Percentiles rank a stretch among this genome's conserved stretches.
Conservation (phyloP, 2,329 filamentous ascomycete species). For the Xylariaceae sp. region DNA sequence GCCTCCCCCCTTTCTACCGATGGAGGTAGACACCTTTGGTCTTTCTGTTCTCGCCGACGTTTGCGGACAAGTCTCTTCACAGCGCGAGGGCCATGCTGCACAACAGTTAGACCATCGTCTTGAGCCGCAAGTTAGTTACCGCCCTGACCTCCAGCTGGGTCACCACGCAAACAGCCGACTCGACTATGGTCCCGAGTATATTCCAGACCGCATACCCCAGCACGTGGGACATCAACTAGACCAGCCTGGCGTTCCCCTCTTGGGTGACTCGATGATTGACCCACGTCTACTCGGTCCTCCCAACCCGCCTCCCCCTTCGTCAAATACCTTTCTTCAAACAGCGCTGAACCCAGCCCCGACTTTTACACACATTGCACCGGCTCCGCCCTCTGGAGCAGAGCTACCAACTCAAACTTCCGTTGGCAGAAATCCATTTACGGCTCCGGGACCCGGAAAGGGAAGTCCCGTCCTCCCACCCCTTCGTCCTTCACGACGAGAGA, state of each 20-base stretch:
- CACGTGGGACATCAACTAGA: slow-evolving; percentile 13
- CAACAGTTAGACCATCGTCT: slow-evolving; percentile 12
- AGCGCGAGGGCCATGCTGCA: slow-evolving; percentile 14
- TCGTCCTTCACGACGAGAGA: slow-evolving; percentile 33
- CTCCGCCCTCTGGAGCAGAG: slow-evolving; percentile 24
- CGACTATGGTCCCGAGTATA: slow-evolving; percentile 14
- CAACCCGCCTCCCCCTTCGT: slow-evolving; percentile 19
- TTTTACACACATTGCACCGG: slow-evolving; percentile 29
- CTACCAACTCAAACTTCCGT: slow-evolving; percentile 12
- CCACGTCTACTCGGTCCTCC: slow-evolving; percentile 24
- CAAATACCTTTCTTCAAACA: slow-evolving; percentile 35
- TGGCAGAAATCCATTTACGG: slow-evolving; percentile 33
- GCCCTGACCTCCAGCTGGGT: slow-evolving; percentile 10
- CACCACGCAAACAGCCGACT: slow-evolving; percentile 6
- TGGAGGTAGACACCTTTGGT: slow-evolving; percentile 22
- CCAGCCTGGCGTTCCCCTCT: slow-evolving; percentile 9
- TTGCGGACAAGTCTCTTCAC: slow-evolving; percentile 22
- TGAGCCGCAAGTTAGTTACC: slow-evolving; percentile 14
- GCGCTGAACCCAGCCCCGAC: slow-evolving; percentile 33
- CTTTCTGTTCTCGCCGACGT: slow-evolving; percentile 33
- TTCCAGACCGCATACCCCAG: slow-evolving; percentile 10
- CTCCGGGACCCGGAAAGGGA: slow-evolving; percentile 25
- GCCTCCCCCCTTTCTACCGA: slow-evolving; percentile 29
- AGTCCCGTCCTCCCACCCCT: slow-evolving; percentile 35
- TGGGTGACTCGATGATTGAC: slow-evolving; percentile 27